Evolutionary conservation across 1,284 basidiomycete genomes (phyloP), one percentile per base, ranked within the genome.

Genomic region (Ganoderma lingzhi): DNA sequence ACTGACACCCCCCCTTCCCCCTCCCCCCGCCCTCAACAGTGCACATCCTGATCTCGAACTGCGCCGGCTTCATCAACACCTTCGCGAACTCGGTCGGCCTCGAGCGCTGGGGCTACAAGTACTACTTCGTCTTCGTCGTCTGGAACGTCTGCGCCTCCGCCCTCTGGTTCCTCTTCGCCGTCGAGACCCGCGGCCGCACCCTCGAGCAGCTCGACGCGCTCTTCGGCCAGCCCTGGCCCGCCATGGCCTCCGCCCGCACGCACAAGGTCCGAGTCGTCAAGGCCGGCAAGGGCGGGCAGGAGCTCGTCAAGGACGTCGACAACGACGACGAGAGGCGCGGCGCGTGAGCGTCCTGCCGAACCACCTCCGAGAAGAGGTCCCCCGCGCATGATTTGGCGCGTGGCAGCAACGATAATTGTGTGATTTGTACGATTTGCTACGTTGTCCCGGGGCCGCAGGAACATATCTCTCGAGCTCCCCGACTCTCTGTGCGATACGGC

Each of bases 101-200:
- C 53, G 42, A 65, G 64, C 63, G 59, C 32, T 65, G 63, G 64
- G 68, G 68, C 6, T 69, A 69, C 68, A 63, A 60, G 55, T 69
- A 69, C 68, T 69, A 69, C 68, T 69, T 69, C 68, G 68, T 69
- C 39, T 69, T 69, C 64, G 68, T 69, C 64, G 68, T 63, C 60
- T 69, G 68, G 68, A 62, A 69, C 63, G 61, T 65, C 39, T 65
- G 63, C 68, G 68, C 68, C n/a, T 17, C 60, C 17, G 28, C 41
- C 4, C 68, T 69, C 48, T 69, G 68, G 68, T 65, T 69, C 68
- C 61, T 69, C 28, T 69, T 69, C 63, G 61, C 63, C 59, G 68
- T 65, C 35, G 68, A 69, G 64, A 69, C 68, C 3, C 68, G 68
- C 44, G 68, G 68, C 0, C 59, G 68, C 60, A 69, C 68, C 44